Percentiles rank a stretch among this genome's conserved stretches.
Evolutionary conservation across 2,329 filamentous ascomycete genomes (phyloP).

Genomic region (Boeremia lycopersici): DNA sequence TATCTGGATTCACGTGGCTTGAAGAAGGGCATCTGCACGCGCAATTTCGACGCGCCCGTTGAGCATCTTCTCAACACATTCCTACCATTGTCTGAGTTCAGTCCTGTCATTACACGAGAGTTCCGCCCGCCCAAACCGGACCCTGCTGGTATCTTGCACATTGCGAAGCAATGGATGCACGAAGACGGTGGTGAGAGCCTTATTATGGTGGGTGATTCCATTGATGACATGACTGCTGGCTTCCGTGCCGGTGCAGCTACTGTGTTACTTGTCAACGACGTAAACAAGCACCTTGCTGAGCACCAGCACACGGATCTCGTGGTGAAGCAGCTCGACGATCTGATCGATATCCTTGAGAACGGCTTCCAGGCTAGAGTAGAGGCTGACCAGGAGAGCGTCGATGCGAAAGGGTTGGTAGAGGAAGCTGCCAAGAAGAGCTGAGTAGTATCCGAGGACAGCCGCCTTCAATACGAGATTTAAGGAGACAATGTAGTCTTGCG

Average conservation of each 20-base stretch:
- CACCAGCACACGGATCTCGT: slow-evolving; percentile 80
- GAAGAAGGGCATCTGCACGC: slow-evolving; percentile 85
- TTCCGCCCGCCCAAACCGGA: slow-evolving; percentile 85
- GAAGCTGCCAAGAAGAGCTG: slow-evolving; percentile 14
- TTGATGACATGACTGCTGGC: slow-evolving; percentile 93
- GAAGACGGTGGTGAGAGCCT: slow-evolving; percentile 53
- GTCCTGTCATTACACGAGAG: slow-evolving; percentile 82
- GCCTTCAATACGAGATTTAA: not conserved
- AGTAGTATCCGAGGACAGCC: not conserved
- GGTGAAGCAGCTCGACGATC: slow-evolving; percentile 72
- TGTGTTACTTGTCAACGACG: slow-evolving; percentile 84
- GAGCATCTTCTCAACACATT: slow-evolving; percentile 76
- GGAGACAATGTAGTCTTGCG: not conserved
- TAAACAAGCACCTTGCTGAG: slow-evolving; percentile 71
- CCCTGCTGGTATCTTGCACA: slow-evolving; percentile 86
- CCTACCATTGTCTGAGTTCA: slow-evolving; percentile 69
- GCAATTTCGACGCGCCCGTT: slow-evolving; percentile 85
- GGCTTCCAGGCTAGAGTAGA: slow-evolving; percentile 67
- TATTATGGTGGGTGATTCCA: slow-evolving; percentile 66
- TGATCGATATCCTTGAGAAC: slow-evolving; percentile 74
- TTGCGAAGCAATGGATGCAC: slow-evolving; percentile 73
- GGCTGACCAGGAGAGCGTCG: slow-evolving; percentile 32
- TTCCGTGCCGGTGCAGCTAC: slow-evolving; percentile 83
- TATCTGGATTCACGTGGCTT: slow-evolving; percentile 74
- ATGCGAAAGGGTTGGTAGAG: slow-evolving; percentile 31